phyloP scores from a whole-genome alignment of 2,329 filamentous ascomycete genomes.

The Sporothrix curviconia region DNA sequence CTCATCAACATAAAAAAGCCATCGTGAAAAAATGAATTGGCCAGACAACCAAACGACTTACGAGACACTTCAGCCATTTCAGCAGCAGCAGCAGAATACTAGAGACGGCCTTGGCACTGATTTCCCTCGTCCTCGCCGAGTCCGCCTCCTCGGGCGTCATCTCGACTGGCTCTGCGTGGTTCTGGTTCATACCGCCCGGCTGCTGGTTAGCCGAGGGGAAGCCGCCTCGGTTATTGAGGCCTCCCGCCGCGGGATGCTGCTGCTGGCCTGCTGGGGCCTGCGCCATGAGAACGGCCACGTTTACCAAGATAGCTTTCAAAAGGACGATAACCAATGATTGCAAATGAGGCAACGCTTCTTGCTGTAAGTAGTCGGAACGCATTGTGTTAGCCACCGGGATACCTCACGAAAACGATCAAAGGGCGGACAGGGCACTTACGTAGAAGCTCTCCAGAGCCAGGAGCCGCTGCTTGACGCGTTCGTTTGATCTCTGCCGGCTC shows the following conservation, averaged over 20 bases:
- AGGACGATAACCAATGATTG: conserved; percentile 92
- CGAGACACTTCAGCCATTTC: conserved; percentile 94
- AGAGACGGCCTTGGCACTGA: conserved; percentile 86
- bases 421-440: conserved; percentile 48
- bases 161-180: conserved; percentile 31
- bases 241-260: conserved; percentile 37
- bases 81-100: conserved; percentile 78
- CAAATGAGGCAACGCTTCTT: conserved; percentile 70
- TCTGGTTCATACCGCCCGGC: conserved; percentile 27
- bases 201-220: conserved; percentile 13
- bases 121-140: conserved; percentile 72
- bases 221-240: conserved; percentile 28
- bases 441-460: conserved; percentile 77
- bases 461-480: conserved; percentile 58
- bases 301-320: conserved; percentile 78
- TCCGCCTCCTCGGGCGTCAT: conserved; percentile 70
- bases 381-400: no score
- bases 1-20: no score
- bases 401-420: no score
- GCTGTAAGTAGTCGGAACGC: conserved; percentile 39
- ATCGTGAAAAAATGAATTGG: conserved; percentile 17
- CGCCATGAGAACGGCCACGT: conserved; percentile 76
- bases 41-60: conserved; percentile 41
- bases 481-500: conserved; percentile 39
- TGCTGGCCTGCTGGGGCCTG: conserved; percentile 43